Evolutionary conservation across 2,329 filamentous ascomycete species (phyloP).

Genomic region (Aureobasidium zeae): DNA sequence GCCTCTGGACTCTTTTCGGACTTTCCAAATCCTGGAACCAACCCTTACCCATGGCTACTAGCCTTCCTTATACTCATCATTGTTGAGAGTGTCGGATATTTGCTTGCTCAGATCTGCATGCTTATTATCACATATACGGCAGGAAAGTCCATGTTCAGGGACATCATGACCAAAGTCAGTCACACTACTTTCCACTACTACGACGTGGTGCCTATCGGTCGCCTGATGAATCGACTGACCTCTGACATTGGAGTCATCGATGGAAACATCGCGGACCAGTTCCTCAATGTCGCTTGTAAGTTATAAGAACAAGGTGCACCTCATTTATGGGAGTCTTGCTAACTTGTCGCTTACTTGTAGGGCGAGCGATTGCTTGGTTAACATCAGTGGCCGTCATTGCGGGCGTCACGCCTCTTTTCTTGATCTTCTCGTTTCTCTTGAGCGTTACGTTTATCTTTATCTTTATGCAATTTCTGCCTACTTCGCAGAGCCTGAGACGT

Average conservation of each 20-base stretch:
- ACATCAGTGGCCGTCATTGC: slow-evolving; percentile 70
- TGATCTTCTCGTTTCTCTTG: slow-evolving; percentile 60
- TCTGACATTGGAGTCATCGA: slow-evolving; percentile 86
- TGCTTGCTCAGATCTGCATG: slow-evolving; percentile 57
- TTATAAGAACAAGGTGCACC: too few species aligned
- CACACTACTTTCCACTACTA: slow-evolving; percentile 82
- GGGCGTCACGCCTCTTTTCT: slow-evolving; percentile 65
- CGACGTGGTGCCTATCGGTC: slow-evolving; percentile 78
- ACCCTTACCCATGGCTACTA: slow-evolving; percentile 66
- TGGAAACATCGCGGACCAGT: slow-evolving; percentile 67
- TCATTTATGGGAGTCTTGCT: too few species aligned
- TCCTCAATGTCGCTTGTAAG: slow-evolving; percentile 60
- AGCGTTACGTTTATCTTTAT: slow-evolving; percentile 61
- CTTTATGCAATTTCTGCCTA: slow-evolving; percentile 69
- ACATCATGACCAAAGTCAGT: slow-evolving; percentile 64
- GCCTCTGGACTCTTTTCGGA: slow-evolving; percentile 33
- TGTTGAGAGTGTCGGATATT: slow-evolving; percentile 49
- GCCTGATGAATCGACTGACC: slow-evolving; percentile 85
- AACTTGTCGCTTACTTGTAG: too few species aligned
- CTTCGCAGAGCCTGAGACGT: slow-evolving; percentile 71
- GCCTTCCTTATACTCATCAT: slow-evolving; percentile 59
- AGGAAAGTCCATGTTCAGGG: slow-evolving; percentile 63
- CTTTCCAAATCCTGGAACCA: slow-evolving; percentile 56
- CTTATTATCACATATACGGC: slow-evolving; percentile 72
- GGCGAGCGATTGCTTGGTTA: slow-evolving; percentile 60